phyloP scores from a whole-genome alignment of 768 basidiomycete genomes.

The Sarcodon aspratus region DNA sequence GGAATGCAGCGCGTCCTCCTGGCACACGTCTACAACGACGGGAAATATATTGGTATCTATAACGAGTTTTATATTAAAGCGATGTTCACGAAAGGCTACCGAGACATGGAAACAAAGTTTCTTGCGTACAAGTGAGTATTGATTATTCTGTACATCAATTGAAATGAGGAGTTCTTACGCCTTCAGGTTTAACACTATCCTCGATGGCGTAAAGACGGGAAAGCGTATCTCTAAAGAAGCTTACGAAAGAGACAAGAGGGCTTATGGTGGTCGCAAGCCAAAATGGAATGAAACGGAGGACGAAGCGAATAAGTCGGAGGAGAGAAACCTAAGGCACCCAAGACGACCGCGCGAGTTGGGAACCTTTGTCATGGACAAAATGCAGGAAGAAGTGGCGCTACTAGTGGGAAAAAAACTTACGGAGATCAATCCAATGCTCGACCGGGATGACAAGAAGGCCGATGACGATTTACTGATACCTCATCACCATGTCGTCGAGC shows the following conservation, averaged over 20 bases:
- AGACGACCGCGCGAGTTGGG: slow-evolving; percentile 10
- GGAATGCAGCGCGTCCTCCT: slow-evolving; percentile 40
- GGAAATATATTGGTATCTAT: slow-evolving; percentile 37
- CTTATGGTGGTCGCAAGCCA: slow-evolving; percentile 16
- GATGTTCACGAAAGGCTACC: slow-evolving; percentile 42
- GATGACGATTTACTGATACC: not conserved
- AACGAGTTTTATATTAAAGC: slow-evolving; percentile 41
- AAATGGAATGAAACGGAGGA: slow-evolving; percentile 14
- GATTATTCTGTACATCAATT: not conserved
- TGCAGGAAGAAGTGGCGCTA: slow-evolving; percentile 17
- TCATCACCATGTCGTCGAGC: slow-evolving; percentile 19
- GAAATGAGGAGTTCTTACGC: not conserved
- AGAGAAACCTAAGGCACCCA: slow-evolving; percentile 16
- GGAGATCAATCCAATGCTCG: slow-evolving; percentile 20
- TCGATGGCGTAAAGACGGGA: slow-evolving; percentile 56
- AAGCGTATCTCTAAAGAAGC: slow-evolving; percentile 26
- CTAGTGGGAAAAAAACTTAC: slow-evolving; percentile 11
- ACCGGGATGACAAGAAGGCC: not conserved
- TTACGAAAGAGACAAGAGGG: slow-evolving; percentile 17
- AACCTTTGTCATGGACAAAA: slow-evolving; percentile 34
- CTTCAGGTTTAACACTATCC: slow-evolving; percentile 35
- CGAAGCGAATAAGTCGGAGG: slow-evolving; percentile 1
- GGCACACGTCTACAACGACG: slow-evolving; percentile 24
- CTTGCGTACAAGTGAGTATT: slow-evolving; percentile 44
- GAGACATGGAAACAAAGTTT: slow-evolving; percentile 31